A percentile compares a stretch with the other conserved stretches of the same genome.
These are phyloP conservation scores for Verticillium klebahnii DNA, from an alignment of 2,329 filamentous ascomycete species.

Conservation along the genomic window DNA sequence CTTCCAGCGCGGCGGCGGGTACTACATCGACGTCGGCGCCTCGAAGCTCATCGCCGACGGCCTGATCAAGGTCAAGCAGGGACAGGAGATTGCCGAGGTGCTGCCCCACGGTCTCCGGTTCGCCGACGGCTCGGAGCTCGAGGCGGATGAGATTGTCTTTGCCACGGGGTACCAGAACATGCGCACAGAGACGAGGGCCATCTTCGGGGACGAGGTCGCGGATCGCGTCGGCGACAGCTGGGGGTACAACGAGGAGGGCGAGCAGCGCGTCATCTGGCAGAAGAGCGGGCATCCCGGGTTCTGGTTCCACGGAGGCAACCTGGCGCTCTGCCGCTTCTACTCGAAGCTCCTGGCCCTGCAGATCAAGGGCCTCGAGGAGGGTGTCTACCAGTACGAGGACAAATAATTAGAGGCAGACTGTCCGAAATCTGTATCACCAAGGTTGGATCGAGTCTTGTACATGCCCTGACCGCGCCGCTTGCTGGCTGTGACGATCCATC, in stretches of 20 bases:
- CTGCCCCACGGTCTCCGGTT: conserved; percentile 40
- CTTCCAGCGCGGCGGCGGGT: conserved; percentile 27
- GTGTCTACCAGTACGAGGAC: conserved; percentile 5
- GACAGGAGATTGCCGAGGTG: conserved; percentile 50
- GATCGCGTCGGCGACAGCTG: conserved; percentile 41
- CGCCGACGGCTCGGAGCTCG: conserved; percentile 25
- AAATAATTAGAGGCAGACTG: background rate
- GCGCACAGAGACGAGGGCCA: conserved; percentile 40
- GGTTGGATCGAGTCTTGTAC: background rate
- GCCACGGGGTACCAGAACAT: conserved; percentile 49
- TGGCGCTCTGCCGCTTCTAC: conserved; percentile 26
- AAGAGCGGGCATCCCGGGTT: conserved; percentile 27
- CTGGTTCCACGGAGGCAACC: conserved; percentile 31
- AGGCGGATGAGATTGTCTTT: conserved; percentile 38
- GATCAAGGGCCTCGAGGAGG: conserved; percentile 13
- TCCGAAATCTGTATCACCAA: background rate
- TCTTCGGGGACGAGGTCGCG: conserved; percentile 45
- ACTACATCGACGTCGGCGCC: conserved; percentile 20
- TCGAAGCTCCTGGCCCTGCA: conserved; percentile 27
- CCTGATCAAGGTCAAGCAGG: conserved; percentile 35
- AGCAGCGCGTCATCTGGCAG: conserved; percentile 29
- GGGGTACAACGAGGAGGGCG: conserved; percentile 43
- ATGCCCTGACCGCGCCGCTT: too few species aligned
- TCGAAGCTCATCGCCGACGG: conserved; percentile 22
- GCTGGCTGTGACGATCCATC: background rate